Evolutionary conservation across 139 green algal species (phyloP).

Genomic region (Astrephomene gubernaculifera): DNA sequence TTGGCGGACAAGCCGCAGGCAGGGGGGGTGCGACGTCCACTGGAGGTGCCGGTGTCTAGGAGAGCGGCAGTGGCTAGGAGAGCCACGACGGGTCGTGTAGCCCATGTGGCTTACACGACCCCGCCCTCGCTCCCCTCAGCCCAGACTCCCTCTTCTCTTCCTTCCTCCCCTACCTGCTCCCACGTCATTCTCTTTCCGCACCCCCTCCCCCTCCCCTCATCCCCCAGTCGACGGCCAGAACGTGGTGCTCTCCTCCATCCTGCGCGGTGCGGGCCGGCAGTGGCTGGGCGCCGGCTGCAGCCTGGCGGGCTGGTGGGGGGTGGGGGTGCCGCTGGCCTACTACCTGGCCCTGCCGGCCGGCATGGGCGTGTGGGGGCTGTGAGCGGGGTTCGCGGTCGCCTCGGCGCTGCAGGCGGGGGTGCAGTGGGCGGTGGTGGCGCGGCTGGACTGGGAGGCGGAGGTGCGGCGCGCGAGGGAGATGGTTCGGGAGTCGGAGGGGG

Average conservation of each 20-base stretch:
- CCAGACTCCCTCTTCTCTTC: background rate
- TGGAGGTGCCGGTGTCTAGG: too few species aligned
- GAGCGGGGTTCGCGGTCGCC: constrained; percentile 47
- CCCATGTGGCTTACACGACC: too few species aligned
- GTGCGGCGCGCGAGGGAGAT: constrained; percentile 42
- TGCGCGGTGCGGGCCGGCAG: constrained; percentile 59
- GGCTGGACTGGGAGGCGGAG: constrained; percentile 45
- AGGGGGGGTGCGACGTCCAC: too few species aligned
- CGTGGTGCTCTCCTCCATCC: constrained; percentile 51
- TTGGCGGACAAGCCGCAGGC: too few species aligned
- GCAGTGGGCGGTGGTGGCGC: constrained; percentile 33
- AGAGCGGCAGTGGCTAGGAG: too few species aligned
- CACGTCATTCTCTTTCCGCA: too few species aligned
- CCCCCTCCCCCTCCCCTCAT: background rate
- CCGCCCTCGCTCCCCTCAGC: background rate
- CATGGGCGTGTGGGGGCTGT: constrained; percentile 45
- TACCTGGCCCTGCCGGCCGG: constrained; percentile 45
- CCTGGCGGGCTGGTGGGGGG: constrained; percentile 52
- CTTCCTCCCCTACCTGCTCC: background rate
- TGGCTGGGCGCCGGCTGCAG: constrained; percentile 50
- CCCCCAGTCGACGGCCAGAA: constrained; percentile 55
- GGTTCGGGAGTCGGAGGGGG: background rate
- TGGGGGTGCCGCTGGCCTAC: constrained; percentile 59
- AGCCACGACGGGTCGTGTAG: too few species aligned
- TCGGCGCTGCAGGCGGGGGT: constrained; percentile 47